Evolutionary conservation across 192 early-diverging fungal genomes (phyloP), one percentile per base, ranked within the genome.

Genomic region (Coemansia sp.): DNA sequence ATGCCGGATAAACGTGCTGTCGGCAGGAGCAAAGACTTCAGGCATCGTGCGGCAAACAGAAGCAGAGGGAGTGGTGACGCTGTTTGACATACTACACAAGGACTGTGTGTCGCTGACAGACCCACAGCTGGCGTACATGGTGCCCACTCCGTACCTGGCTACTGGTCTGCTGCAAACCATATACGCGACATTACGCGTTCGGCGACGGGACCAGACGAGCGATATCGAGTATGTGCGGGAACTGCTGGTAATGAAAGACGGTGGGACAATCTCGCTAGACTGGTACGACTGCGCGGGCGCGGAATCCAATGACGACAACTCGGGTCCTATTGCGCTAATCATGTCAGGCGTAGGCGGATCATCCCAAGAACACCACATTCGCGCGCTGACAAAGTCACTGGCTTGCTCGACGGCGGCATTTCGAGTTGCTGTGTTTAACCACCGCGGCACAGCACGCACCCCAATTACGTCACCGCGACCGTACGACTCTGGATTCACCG

Each of bases 291-390:
- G 52, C 7, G 59, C 64, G 7, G 39, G 32, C 4, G 73, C 69
- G 39, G 74, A 75, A 32, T 57, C 74, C 8, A 74, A 73, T n/a
- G 69, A 71, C 35, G 82, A 78, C 7, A 12, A 38, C 1, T 8
- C 35, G 10, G 11, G 35, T 3, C 92, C 93, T 0, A 90, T 88
- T 27, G 69, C 91, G 16, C 75, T 98, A 11, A 74, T 93, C 20
- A 74, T 93, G 38, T 89, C 95, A 66, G 94, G 94, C 2, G 78
- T 96, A n/a, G 95, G 94, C 19, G 96, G 96, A 19, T 93, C 93
- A 37, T 91, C 89, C n/a, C 87, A 93, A 65, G 94, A 96, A 63
- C 84, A 87, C 29, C 95, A 96, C 65, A 86, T 98, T 18, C 85
- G 89, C 2, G 86, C 86, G 12, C 41, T 94, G 56, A 84, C 90